Evolutionary conservation across 164 flowering plant genomes (phyloP).

Genomic region (Brasenia schreberi): DNA sequence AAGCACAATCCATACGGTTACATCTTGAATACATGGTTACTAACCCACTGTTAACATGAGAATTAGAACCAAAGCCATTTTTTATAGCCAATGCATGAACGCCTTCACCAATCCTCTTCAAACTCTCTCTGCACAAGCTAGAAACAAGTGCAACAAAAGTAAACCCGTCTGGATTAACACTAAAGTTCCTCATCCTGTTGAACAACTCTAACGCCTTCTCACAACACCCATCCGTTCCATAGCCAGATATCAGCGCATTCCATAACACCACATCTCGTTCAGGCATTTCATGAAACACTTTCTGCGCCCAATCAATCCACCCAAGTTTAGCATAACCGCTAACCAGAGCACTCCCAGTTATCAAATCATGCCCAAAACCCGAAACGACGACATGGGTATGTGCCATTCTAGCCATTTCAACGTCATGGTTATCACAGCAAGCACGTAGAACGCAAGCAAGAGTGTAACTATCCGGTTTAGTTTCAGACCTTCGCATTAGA

Average conservation of each 20-base stretch:
- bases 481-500: conserved; percentile 28
- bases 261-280: conserved; percentile 58
- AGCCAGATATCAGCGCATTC: conserved; percentile 60
- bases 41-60: conserved; percentile 49
- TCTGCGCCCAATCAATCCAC: conserved; percentile 34
- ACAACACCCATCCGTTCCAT: conserved; percentile 38
- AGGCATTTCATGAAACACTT: conserved; percentile 30
- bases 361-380: conserved; percentile 35
- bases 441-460: conserved; percentile 61
- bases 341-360: conserved; percentile 56
- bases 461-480: conserved; percentile 55
- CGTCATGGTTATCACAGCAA: conserved; percentile 33
- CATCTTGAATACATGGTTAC: conserved; percentile 72
- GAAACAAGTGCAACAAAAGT: conserved; percentile 48
- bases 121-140: conserved; percentile 21
- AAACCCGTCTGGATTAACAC: conserved; percentile 49
- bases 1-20: conserved; percentile 36
- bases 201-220: conserved; percentile 31
- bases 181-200: conserved; percentile 27
- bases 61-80: conserved; percentile 28
- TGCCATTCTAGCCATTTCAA: conserved; percentile 17
- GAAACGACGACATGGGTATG: conserved; percentile 41
- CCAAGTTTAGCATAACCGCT: conserved; percentile 51
- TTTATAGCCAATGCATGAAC: conserved; percentile 59
- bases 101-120: conserved; percentile 29